Percentiles rank a stretch among this genome's conserved stretches.
Conservation (phyloP, 768 basidiomycete species). For the Thelephora ganbajun region DNA sequence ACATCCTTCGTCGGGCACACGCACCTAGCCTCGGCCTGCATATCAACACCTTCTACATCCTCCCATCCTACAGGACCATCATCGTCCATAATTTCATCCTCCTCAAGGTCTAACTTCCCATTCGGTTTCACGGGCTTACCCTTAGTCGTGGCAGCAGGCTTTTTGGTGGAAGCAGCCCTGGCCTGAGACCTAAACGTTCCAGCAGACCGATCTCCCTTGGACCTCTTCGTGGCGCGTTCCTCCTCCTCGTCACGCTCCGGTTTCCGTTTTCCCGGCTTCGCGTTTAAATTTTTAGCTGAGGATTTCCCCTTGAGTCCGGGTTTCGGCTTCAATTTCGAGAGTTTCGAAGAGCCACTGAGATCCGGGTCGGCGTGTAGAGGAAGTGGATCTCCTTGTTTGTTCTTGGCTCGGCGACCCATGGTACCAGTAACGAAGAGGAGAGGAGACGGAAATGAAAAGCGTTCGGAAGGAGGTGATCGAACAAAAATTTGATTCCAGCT, state of each 20-base stretch:
- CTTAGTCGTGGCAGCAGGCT: conserved; percentile 13
- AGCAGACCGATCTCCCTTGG: conserved; percentile 11
- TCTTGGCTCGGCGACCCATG: conserved; percentile 80
- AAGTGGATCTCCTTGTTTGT: conserved; percentile 65
- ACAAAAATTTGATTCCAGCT: background rate
- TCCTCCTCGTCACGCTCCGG: conserved; percentile 25
- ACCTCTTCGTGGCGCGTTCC: conserved; percentile 22
- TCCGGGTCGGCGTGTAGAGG: conserved; percentile 31
- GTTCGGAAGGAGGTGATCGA: background rate
- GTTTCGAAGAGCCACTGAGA: conserved; percentile 1
- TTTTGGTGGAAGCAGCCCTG: conserved; percentile 6
- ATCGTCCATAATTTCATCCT: conserved; percentile 19
- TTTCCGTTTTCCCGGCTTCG: conserved; percentile 66
- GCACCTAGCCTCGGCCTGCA: conserved; percentile 30
- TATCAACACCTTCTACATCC: conserved; percentile 36
- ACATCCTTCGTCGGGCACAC: conserved; percentile 7
- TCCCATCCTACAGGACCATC: conserved; percentile 43
- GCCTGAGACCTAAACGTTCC: background rate
- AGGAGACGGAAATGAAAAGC: background rate
- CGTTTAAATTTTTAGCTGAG: too few species aligned
- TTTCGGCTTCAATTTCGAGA: too few species aligned
- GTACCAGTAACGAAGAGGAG: background rate
- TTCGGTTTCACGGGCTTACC: conserved; percentile 3
- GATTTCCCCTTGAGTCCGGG: conserved; percentile 7
- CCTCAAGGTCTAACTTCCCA: conserved; percentile 10